A percentile compares a stretch with the other conserved stretches of the same genome.
Conservation (phyloP, 305 asterid genomes). For the Fraxinus latifolia region DNA sequence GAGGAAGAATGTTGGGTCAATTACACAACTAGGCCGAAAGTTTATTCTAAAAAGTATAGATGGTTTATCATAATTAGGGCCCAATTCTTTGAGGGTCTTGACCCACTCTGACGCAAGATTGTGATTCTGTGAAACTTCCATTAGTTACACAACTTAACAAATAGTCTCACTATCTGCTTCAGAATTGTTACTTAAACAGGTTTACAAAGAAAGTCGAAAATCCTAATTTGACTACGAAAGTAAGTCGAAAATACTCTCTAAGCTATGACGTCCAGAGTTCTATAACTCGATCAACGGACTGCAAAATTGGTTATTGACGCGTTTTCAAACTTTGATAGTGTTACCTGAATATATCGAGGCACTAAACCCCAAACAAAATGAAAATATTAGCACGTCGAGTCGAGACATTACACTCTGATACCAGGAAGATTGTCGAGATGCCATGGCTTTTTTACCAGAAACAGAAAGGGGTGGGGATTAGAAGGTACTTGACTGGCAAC, state of each 20-base stretch:
- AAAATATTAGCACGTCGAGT: neutral
- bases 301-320: no score
- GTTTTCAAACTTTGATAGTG: no score
- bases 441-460: conserved; percentile 28
- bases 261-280: no score
- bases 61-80: no score
- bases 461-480: conserved; percentile 5
- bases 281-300: no score
- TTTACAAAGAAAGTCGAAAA: neutral
- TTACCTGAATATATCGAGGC: no score
- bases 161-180: neutral
- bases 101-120: no score
- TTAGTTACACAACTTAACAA: neutral
- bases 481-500: conserved; percentile 40
- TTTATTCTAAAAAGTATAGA: neutral
- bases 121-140: neutral
- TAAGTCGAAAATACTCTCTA: neutral
- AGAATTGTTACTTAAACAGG: neutral
- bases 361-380: neutral
- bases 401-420: neutral
- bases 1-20: no score
- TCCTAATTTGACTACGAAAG: neutral
- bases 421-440: neutral
- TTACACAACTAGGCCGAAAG: no score
- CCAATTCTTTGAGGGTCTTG: no score